Conservation (phyloP, 2,329 filamentous ascomycete genomes). For the Aphanoascus verrucosus region DNA sequence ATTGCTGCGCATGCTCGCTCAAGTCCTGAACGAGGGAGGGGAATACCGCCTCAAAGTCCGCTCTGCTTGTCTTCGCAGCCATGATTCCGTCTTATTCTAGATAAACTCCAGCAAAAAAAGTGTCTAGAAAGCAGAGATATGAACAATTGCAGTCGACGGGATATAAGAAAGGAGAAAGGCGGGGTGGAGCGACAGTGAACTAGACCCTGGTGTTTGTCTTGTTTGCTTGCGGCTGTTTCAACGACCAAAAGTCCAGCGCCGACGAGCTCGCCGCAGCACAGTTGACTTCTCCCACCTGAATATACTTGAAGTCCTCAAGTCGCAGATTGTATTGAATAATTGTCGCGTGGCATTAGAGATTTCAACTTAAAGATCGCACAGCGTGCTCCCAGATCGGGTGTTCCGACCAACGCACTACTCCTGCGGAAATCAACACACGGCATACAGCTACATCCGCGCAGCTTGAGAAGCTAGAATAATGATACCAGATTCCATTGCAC, state of each 20-base stretch:
- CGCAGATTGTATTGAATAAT: no score
- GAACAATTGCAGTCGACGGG: neutral
- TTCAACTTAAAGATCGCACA: no score
- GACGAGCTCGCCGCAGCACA: no score
- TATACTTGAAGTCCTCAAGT: no score
- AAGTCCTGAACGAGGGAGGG: slow-evolving; percentile 75
- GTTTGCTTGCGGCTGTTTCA: neutral
- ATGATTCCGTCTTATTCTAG: slow-evolving; percentile 32
- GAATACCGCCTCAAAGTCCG: slow-evolving; percentile 82
- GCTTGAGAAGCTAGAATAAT: neutral
- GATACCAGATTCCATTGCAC: neutral
- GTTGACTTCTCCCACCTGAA: no score
- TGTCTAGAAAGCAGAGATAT: neutral
- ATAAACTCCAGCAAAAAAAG: neutral
- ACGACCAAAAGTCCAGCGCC: neutral
- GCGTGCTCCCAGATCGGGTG: no score
- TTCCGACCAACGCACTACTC: no score
- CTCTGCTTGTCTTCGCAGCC: slow-evolving; percentile 58
- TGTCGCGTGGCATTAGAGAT: no score
- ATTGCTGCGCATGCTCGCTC: slow-evolving; percentile 63
- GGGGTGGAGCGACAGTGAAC: neutral
- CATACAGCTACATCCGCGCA: neutral
- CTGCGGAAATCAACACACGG: no score
- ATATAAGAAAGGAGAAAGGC: neutral
- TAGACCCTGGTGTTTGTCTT: slow-evolving; percentile 4